Evolutionary conservation across 2,329 filamentous ascomycete genomes (phyloP).

Genomic region (Phyllosticta ampelicida): DNA sequence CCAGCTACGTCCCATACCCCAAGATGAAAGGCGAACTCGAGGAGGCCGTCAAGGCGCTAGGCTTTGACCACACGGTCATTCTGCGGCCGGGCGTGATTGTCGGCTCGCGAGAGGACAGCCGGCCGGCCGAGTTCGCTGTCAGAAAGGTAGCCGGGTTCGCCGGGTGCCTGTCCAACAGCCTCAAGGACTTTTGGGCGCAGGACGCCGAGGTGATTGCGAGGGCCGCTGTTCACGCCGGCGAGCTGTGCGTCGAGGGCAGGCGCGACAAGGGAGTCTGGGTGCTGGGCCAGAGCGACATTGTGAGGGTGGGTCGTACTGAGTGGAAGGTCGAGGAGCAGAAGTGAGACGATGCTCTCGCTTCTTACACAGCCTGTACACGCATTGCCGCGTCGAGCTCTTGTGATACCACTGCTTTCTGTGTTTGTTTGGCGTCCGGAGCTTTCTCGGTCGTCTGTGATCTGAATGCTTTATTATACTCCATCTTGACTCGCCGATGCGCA

Average conservation of each 20-base stretch:
- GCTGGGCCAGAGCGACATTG: constrained; percentile 50
- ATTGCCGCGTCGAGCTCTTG: too few relatives aligned
- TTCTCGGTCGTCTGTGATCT: too few relatives aligned
- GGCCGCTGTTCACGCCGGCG: constrained; percentile 52
- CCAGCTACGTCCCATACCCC: constrained; percentile 43
- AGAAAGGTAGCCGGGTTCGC: constrained; percentile 48
- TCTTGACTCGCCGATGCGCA: too few relatives aligned
- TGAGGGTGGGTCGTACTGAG: constrained; percentile 53
- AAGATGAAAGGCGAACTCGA: constrained; percentile 86
- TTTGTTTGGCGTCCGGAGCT: too few relatives aligned
- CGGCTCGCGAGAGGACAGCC: constrained; percentile 54
- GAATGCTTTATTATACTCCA: too few relatives aligned
- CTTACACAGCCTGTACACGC: too few relatives aligned
- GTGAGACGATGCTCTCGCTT: neutral
- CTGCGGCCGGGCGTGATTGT: constrained; percentile 64
- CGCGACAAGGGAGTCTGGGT: constrained; percentile 51
- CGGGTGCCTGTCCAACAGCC: constrained; percentile 23
- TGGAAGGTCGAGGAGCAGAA: constrained; percentile 18
- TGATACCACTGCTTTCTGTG: too few relatives aligned
- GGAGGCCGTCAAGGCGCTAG: constrained; percentile 58
- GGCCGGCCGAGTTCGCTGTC: constrained; percentile 47
- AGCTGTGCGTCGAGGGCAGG: constrained; percentile 41
- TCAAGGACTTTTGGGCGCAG: constrained; percentile 60
- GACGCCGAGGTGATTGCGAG: constrained; percentile 62
- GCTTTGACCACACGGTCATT: constrained; percentile 70